phyloP scores from a whole-genome alignment of 495 filamentous ascomycete genomes.

The Alectoria sarmentosa region DNA sequence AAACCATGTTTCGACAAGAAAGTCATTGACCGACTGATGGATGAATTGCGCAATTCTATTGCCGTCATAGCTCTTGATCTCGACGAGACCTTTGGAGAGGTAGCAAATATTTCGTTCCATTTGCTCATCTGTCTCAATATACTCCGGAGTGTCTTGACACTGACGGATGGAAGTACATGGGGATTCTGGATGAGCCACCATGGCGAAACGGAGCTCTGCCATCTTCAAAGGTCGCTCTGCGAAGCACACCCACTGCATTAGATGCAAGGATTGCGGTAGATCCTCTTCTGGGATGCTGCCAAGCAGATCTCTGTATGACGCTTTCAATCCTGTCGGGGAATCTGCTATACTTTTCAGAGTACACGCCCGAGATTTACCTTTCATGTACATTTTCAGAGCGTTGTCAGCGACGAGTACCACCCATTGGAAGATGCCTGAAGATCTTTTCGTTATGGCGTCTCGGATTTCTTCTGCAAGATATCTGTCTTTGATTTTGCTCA shows the following conservation, averaged over 20 bases:
- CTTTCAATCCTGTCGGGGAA: no score
- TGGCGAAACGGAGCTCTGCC: background rate
- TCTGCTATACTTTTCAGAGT: no score
- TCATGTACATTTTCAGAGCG: no score
- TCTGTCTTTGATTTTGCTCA: background rate
- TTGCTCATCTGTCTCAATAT: slow-evolving; percentile 1
- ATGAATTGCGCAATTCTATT: background rate
- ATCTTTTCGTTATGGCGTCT: background rate
- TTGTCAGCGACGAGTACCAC: background rate
- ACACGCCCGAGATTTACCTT: no score
- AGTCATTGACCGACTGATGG: slow-evolving; percentile 14
- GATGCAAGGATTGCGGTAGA: background rate
- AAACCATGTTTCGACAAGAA: background rate
- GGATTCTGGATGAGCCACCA: background rate
- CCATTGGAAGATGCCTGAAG: background rate
- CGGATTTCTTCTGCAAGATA: background rate
- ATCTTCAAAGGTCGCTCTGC: background rate
- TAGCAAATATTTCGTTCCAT: background rate
- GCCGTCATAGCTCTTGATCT: background rate
- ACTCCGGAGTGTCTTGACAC: background rate
- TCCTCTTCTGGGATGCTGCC: no score
- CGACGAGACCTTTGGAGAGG: background rate
- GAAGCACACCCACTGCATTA: slow-evolving; percentile 9
- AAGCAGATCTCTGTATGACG: no score
- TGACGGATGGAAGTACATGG: background rate